Percentiles rank a stretch among this genome's conserved stretches.
Evolutionary conservation across 805 yeast species (phyloP).

Genomic region (Lipomyces kockii): DNA sequence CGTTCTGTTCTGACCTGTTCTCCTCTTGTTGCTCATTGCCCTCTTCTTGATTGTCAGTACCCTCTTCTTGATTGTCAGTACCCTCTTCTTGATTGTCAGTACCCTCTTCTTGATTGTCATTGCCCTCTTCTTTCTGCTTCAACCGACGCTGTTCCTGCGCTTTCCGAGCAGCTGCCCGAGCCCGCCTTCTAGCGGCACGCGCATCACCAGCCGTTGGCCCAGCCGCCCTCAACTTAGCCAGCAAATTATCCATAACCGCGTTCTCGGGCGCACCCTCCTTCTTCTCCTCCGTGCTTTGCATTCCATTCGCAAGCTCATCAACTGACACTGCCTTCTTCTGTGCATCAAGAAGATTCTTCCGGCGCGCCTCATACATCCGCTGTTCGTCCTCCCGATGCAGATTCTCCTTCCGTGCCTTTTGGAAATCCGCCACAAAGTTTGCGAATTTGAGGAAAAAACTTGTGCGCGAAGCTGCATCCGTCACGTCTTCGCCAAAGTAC

Average conservation of each 20-base stretch:
- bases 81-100: not conserved
- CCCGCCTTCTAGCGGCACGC: slow-evolving; percentile 79
- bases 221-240: slow-evolving; percentile 85
- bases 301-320: slow-evolving; percentile 34
- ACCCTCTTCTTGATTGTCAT: not conserved
- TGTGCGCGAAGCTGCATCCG: slow-evolving; percentile 66
- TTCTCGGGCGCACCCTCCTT: slow-evolving; percentile 47
- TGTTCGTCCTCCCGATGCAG: slow-evolving; percentile 80
- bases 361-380: slow-evolving; percentile 68
- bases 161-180: slow-evolving; percentile 46
- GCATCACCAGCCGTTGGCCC: slow-evolving; percentile 74
- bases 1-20: not conserved
- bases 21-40: not conserved
- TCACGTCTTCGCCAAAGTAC: slow-evolving; percentile 87
- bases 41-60: not conserved
- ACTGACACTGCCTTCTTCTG: slow-evolving; percentile 46
- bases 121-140: not conserved
- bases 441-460: slow-evolving; percentile 79
- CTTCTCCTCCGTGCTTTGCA: slow-evolving; percentile 27
- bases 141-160: slow-evolving; percentile 11
- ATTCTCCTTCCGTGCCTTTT: slow-evolving; percentile 80
- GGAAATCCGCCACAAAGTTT: slow-evolving; percentile 77
- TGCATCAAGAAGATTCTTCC: slow-evolving; percentile 65
- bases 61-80: not conserved
- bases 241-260: slow-evolving; percentile 79